Base-by-base conservation (phyloP, 805 yeast species). In the Yamadazyma laniorum region DNA sequence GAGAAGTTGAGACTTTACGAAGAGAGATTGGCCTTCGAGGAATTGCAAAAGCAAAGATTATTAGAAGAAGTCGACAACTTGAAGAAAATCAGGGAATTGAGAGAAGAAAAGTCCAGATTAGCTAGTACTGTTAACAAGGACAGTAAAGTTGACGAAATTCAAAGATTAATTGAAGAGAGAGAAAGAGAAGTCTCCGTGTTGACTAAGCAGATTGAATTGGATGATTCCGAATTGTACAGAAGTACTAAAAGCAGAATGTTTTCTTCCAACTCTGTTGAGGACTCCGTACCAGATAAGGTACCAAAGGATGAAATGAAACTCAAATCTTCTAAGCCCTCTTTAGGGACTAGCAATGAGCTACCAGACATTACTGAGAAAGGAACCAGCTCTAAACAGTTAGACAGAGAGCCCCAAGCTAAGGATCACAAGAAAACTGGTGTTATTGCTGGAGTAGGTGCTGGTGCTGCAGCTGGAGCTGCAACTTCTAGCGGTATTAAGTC, bases 21-120 rank as follows among this genome's bases (percentile, higher is more conserved):
- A 35, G 47, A 57, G 31, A 53, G 55, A 40, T 52, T 62, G 43
- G 62, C 59, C 34, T 55, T 59, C 34, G 69, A 63, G 47, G 71
- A 65, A 48, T 58, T 61, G 37, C 67, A 68, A 49, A 59, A 56
- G 49, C 45, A 51, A 32, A 59, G 66, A 43, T 55, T 67, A 44
- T 49, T 59, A 48, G 71, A 59, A 32, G 74, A 64, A 50, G 62
- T 59, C 39, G 63, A 55, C 18, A 63, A 65, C 47, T 58, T 69
- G 52, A 67, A 68, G 49, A 58, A 60, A 45, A 58, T 62, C 49
- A 56, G 58, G 50, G 62, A 59, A 21, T 55, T 68, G 42, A 59
- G 68, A 42, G 67, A 58, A 37, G 69, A 67, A 39, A 67, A 63
- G 46, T 61, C 56, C 14, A 51, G 57, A 42, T 56, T 58, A 39